Percentiles rank a stretch among this genome's conserved stretches.
phyloP scores from a whole-genome alignment of 1,139 yeast genomes.

The Oligophagozyma castellii region DNA sequence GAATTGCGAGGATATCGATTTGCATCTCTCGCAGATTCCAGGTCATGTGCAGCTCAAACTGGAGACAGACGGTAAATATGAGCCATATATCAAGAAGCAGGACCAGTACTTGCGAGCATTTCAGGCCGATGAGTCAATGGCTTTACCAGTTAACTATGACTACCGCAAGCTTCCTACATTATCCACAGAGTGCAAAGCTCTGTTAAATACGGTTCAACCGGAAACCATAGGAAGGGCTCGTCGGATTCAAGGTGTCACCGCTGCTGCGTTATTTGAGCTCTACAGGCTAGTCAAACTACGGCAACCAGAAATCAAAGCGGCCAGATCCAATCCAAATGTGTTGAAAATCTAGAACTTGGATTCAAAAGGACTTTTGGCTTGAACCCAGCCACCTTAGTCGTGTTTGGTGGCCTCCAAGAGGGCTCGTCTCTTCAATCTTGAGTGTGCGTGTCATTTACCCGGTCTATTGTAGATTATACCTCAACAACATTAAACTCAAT shows the following conservation, averaged over 20 bases:
- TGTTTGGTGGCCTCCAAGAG: too few species aligned
- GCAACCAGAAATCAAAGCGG: too few species aligned
- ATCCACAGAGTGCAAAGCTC: slow-evolving; percentile 60
- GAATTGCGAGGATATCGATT: slow-evolving; percentile 24
- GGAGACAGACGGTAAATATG: slow-evolving; percentile 70
- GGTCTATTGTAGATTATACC: too few species aligned
- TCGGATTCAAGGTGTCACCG: slow-evolving; percentile 87
- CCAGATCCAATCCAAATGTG: too few species aligned
- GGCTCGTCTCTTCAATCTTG: too few species aligned
- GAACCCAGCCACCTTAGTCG: too few species aligned
- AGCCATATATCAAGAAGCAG: slow-evolving; percentile 69
- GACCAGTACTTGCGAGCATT: slow-evolving; percentile 59
- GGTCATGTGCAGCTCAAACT: slow-evolving; percentile 45
- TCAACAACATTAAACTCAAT: too few species aligned
- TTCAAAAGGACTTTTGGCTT: too few species aligned
- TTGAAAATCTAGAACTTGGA: too few species aligned
- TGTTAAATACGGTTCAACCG: slow-evolving; percentile 68
- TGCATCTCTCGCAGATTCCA: slow-evolving; percentile 27
- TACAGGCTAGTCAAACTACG: slow-evolving; percentile 32
- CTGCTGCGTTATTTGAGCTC: slow-evolving; percentile 64
- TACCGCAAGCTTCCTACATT: slow-evolving; percentile 41
- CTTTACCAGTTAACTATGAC: slow-evolving; percentile 51
- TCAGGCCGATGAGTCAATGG: slow-evolving; percentile 64
- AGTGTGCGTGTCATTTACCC: too few species aligned
- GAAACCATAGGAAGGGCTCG: slow-evolving; percentile 89